A percentile compares a stretch with the other conserved stretches of the same genome.
These are phyloP conservation scores for Leishmania amazonensis DNA, from an alignment of 208 protist species.

Conservation along the genomic window DNA sequence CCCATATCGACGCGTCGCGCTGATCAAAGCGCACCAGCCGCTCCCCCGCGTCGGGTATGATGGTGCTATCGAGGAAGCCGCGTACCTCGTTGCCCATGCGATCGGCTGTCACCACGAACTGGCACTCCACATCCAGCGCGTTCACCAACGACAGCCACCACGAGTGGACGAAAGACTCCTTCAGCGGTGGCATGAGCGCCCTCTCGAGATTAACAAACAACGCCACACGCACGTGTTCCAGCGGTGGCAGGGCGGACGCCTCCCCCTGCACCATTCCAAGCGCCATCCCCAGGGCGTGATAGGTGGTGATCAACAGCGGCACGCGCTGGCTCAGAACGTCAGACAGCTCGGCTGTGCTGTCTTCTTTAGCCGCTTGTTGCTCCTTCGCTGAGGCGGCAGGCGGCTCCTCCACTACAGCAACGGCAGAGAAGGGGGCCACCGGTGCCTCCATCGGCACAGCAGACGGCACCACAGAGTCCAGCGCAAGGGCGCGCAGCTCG, in stretches of 20 bases:
- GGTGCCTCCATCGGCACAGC: background rate
- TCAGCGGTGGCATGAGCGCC: slow-evolving; percentile 44
- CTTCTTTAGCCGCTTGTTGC: background rate
- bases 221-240: slow-evolving; percentile 67
- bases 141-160: slow-evolving; percentile 71
- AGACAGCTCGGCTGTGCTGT: background rate
- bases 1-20: slow-evolving; percentile 35
- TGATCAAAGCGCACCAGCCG: slow-evolving; percentile 35
- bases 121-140: slow-evolving; percentile 81
- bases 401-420: background rate
- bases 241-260: slow-evolving; percentile 40
- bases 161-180: slow-evolving; percentile 22
- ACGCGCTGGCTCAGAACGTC: slow-evolving; percentile 41
- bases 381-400: background rate
- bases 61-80: slow-evolving; percentile 41
- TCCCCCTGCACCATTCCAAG: slow-evolving; percentile 34
- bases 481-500: slow-evolving; percentile 6
- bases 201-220: slow-evolving; percentile 51
- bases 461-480: background rate
- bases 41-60: slow-evolving; percentile 51
- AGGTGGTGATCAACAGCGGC: slow-evolving; percentile 58
- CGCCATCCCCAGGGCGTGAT: slow-evolving; percentile 41
- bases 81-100: slow-evolving; percentile 39
- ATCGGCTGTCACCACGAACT: slow-evolving; percentile 59
- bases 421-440: background rate